phyloP scores from a whole-genome alignment of 768 basidiomycete genomes.

The Suillus brevipes region DNA sequence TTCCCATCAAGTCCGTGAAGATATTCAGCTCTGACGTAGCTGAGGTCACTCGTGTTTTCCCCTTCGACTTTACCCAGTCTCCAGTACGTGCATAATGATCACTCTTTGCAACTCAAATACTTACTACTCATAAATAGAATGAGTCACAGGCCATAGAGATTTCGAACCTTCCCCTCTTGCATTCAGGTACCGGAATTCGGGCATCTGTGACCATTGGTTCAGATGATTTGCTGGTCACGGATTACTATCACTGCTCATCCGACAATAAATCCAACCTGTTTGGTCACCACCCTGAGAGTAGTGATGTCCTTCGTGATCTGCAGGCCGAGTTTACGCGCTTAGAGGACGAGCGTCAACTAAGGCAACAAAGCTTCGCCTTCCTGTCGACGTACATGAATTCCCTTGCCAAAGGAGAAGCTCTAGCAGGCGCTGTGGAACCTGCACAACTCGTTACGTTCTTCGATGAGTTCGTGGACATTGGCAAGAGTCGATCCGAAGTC shows the following conservation, averaged over 20 bases:
- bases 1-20: conserved; percentile 20
- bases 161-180: conserved; percentile 13
- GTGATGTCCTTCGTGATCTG: conserved; percentile 11
- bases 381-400: conserved; percentile 30
- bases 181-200: conserved; percentile 1
- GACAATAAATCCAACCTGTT: not conserved
- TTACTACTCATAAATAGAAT: conserved; percentile 13
- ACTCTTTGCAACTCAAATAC: no score
- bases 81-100: conserved; percentile 1
- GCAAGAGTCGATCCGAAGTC: conserved; percentile 15
- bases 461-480: conserved; percentile 25
- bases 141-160: conserved; percentile 18
- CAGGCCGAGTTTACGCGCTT: conserved; percentile 15
- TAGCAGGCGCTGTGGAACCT: conserved; percentile 9
- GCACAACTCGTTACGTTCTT: conserved; percentile 22
- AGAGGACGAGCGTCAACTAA: conserved; percentile 20
- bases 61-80: conserved; percentile 16
- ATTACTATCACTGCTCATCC: conserved; percentile 12
- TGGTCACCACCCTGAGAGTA: not conserved
- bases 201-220: conserved; percentile 16
- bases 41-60: conserved; percentile 22
- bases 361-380: conserved; percentile 22
- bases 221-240: conserved; percentile 16
- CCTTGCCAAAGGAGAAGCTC: conserved; percentile 23
- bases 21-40: conserved; percentile 15